Evolutionary conservation across 176 grass and related monocot genomes (phyloP).

Genomic region (Oryza meyeriana): DNA sequence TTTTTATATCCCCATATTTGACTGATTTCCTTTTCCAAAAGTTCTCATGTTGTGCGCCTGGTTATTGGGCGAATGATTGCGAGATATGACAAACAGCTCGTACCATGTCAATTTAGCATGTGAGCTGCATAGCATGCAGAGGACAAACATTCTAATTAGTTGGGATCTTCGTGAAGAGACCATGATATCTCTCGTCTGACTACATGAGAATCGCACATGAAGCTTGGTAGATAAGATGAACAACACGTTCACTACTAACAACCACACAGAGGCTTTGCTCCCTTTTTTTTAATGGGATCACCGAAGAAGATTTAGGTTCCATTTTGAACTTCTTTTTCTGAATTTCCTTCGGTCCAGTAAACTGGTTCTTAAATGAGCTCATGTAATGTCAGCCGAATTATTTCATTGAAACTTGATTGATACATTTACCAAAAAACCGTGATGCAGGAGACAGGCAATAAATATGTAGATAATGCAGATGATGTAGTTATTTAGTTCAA

Average conservation of each 20-base stretch:
- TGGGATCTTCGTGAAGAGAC: background rate
- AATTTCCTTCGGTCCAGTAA: background rate
- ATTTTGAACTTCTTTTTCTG: background rate
- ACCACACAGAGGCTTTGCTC: background rate
- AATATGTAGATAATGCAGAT: background rate
- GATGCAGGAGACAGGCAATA: background rate
- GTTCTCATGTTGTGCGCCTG: background rate
- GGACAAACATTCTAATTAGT: conserved; percentile 34
- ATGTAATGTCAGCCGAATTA: background rate
- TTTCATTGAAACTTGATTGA: background rate
- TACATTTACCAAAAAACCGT: background rate
- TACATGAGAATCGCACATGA: conserved; percentile 8
- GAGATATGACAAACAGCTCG: background rate
- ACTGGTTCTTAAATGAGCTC: background rate
- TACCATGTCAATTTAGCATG: background rate
- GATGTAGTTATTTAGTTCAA: background rate
- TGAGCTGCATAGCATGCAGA: conserved; percentile 20
- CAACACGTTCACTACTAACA: background rate
- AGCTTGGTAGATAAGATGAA: background rate
- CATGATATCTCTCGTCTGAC: background rate
- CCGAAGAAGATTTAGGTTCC: background rate
- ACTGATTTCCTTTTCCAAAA: background rate
- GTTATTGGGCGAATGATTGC: background rate
- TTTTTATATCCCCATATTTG: background rate
- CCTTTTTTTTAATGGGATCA: background rate